Base-by-base conservation (phyloP, 176 grass and related monocot species). In the Themeda triandra region DNA sequence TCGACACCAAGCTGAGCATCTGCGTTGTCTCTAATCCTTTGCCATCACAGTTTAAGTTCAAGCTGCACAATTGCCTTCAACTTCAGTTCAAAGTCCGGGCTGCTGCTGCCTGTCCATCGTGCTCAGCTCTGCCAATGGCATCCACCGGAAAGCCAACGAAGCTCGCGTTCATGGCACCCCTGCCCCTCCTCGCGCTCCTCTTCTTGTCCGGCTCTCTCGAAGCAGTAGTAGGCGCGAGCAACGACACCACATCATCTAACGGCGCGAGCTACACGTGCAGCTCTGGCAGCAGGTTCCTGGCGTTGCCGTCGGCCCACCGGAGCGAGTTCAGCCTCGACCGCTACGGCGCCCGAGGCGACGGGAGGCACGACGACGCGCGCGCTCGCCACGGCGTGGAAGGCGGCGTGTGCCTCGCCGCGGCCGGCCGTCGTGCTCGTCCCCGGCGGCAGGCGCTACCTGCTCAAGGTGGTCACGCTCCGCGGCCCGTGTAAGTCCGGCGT, bases 271-370 rank as follows among this genome's bases (percentile, higher is more conserved):
- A 25, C 58, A 60, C n/a, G 10, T 60, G 58, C 58, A 60, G 53
- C 53, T 56, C 7, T 23, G 19, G 25, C 4, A 13, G 80, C 46
- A 54, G 60, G 87, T 89, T 28, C 12, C 23, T 82, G 65, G 48
- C 62, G 13, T 64, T 2, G 13, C 48, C 78, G 27, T 75, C 84
- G 23, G 1, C 56, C 39, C 39, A 10, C 1, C 21, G 75, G 81
- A 39, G 6, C 15, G 66, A 77, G 41, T 90, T 92, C 83, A 84
- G 73, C 83, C 58, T 95, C 33, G 69, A 92, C 73, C 77, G 23
- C 75, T 90, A 84, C 49, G 93, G 93, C 33, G 88, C 88, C 28
- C 87, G 17, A 45, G 93, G 93, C 2, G 79, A 95, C 66, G 93
- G 90, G 2, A 65, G 4, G 31, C 71, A 79, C 1, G 90, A 95